phyloP scores from a whole-genome alignment of 768 basidiomycete species.

The Leucocoprinus sp. region DNA sequence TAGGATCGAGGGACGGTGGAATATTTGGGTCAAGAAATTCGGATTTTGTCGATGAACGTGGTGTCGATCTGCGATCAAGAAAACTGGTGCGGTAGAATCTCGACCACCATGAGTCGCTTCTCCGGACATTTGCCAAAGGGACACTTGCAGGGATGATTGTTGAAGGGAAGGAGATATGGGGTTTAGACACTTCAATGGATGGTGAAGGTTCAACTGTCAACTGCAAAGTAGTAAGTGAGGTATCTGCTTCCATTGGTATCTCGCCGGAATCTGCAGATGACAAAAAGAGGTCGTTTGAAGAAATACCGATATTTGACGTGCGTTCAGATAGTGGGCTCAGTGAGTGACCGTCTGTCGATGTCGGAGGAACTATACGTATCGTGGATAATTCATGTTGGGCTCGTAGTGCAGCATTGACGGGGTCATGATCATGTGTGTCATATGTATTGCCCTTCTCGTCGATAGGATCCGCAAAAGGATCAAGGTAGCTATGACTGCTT shows the following conservation, averaged over 20 bases:
- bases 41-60: conserved; percentile 20
- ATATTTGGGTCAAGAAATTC: conserved; percentile 81
- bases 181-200: conserved; percentile 27
- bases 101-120: conserved; percentile 74
- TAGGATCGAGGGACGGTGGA: conserved; percentile 52
- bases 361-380: conserved; percentile 26
- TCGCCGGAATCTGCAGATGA: conserved; percentile 22
- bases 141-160: conserved; percentile 2
- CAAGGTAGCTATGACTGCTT: conserved; percentile 30
- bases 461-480: conserved; percentile 40
- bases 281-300: conserved; percentile 21
- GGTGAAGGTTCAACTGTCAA: conserved; percentile 18
- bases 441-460: conserved; percentile 20
- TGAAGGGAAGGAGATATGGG: conserved; percentile 17
- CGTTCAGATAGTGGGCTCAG: conserved; percentile 33
- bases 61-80: conserved; percentile 43
- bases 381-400: conserved; percentile 16
- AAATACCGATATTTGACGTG: conserved; percentile 26
- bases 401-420: conserved; percentile 14
- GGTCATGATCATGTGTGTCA: conserved; percentile 10
- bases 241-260: conserved; percentile 19
- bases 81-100: conserved; percentile 62
- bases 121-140: conserved; percentile 41
- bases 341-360: conserved; percentile 23
- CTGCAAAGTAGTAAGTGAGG: conserved; percentile 21